Evolutionary conservation across 805 yeast genomes (phyloP), one percentile per base, ranked within the genome.

Genomic region (Blastobotrys parvus): DNA sequence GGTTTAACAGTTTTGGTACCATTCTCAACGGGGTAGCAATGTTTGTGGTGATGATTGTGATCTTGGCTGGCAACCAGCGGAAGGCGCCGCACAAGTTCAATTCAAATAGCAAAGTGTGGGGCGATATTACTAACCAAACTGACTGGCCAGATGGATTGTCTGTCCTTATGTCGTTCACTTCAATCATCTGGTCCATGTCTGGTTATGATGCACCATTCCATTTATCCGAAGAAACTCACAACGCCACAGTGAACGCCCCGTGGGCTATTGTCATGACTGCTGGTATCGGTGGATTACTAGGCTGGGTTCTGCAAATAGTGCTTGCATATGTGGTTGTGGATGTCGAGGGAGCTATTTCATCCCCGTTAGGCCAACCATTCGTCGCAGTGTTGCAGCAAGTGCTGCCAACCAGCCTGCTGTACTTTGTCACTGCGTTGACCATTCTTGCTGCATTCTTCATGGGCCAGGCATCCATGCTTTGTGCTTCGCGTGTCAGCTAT

Each of bases 151-250:
- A 58, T 29, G 85, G 84, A 23, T 77, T 80, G 75, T 71, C 75
- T 37, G 74, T 67, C 58, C 52, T 67, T 45, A 60, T 69, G 45
- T 59, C 78, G 50, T 74, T 78, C 70, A 71, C 78, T 75, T 79
- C 86, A 0, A 78, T 80, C 1, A 72, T 80, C 45, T 82, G 89
- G 88, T 78, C 85, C 16, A 80, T 81, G 56, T 82, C 83, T 20
- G 78, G 82, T 0, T 80, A 79, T 58, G 88, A 81, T 57, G 74
- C 83, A 4, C 77, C 81, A 53, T 77, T 81, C 40, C 87, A 81
- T 63, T 75, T 79, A 75, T 69, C 81, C 19, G 89, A 81, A 59
- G 87, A 81, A 59, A 81, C 82, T 19, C 65, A 67, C 42, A 74
- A 78, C 54, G 81, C 87, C 19, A 65, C 77, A 3, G 67, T 66